Evolutionary conservation across 2,329 filamentous ascomycete genomes (phyloP), one percentile per base, ranked within the genome.

Genomic region (Cercospora sojina): DNA sequence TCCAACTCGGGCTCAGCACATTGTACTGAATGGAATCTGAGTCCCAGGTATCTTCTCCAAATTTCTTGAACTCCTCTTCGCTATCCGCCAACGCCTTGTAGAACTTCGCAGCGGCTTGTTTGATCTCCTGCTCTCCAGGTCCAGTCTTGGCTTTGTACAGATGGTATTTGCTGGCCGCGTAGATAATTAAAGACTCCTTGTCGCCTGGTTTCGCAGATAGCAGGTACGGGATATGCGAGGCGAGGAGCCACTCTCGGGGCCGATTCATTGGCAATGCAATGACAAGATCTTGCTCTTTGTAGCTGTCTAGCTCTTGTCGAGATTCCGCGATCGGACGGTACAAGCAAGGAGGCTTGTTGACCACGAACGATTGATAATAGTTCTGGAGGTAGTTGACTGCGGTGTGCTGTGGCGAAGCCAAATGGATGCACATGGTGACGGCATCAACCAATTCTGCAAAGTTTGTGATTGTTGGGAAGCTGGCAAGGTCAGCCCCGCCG

Each of bases 341-440:
- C 1, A 83, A 74, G 25, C 75, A 74, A 0, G 80, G 75, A 0
- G 82, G 81, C 70, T 83, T 83, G 59, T 80, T 79, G 51, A 79
- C 69, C 5, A 85, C 82, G 69, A 84, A 84, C 18, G 77, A 64
- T 67, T 82, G 79, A 74, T 85, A 85, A 73, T 82, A 85, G 67
- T 81, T 79, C 67, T 85, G 83, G 0, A 84, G 76, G 70, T 85
- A 85, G 73, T 85, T 85, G 68, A 85, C 79, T 5, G 83, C 79
- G 3, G 78, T 84, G 73, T 85, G 83, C 67, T 82, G 81, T 0
- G 83, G 82, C 1, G 81, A 77, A 5, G 83, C 83, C 57, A 83
- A 81, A 73, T 85, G 83, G 66, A 85, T 84, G 74, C 81, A 83
- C 83, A 85, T 84, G 23, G 81, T 83, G 27, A 83, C 73, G 3